phyloP scores from a whole-genome alignment of 2,329 filamentous ascomycete species.

The Ceratocystis colombiana region DNA sequence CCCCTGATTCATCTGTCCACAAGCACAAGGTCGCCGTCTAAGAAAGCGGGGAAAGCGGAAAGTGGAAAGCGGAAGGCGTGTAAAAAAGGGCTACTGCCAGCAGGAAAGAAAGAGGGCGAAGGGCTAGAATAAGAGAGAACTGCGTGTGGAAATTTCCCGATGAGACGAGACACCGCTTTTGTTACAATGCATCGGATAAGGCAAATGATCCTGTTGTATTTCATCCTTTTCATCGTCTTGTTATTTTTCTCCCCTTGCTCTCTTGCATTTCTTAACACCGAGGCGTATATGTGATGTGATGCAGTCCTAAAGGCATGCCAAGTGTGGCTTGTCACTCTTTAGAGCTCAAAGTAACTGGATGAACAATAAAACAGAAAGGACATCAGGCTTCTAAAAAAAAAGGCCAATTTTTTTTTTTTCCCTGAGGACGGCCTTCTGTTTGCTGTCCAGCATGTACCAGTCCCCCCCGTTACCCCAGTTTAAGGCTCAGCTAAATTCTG shows the following conservation, averaged over 20 bases:
- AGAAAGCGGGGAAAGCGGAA: not conserved
- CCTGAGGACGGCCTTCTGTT: not conserved
- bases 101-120: not conserved
- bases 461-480: not conserved
- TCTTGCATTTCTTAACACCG: not conserved
- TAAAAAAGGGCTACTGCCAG: not conserved
- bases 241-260: not conserved
- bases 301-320: not conserved
- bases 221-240: not conserved
- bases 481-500: not conserved
- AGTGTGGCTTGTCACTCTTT: not conserved
- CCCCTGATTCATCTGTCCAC: conserved; percentile 4
- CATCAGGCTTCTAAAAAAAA: not conserved
- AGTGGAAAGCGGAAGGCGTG: not conserved
- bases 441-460: not conserved
- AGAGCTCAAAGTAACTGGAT: too few species aligned
- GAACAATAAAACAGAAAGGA: not conserved
- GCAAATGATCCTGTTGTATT: conserved; percentile 3
- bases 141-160: not conserved
- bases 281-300: not conserved
- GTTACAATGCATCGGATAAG: conserved; percentile 10
- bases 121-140: not conserved
- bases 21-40: not conserved
- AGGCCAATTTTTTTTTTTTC: not conserved
- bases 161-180: conserved; percentile 8